Evolutionary conservation across 306 rosid species (phyloP).

Genomic region (Trifolium dubium): DNA sequence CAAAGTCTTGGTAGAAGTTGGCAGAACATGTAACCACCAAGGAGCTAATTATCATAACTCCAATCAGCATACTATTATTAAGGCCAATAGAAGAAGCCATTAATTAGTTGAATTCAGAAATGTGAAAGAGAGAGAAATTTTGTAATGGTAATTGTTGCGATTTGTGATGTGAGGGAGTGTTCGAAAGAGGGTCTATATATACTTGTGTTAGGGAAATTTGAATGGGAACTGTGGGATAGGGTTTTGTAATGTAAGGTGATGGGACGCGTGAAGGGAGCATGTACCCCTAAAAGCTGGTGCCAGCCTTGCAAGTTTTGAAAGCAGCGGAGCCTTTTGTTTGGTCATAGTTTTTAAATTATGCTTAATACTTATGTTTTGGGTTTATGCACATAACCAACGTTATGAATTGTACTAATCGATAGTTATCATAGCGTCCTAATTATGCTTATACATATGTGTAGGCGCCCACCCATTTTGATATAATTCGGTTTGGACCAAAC

Average conservation of each 20-base stretch:
- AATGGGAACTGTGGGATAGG: conserved; percentile 24
- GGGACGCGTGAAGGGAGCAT: conserved; percentile 58
- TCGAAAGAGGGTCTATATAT: conserved; percentile 44
- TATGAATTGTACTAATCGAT: not conserved
- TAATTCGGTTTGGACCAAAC: not conserved
- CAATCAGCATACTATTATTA: conserved; percentile 32
- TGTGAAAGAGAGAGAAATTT: not conserved
- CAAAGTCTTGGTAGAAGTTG: conserved; percentile 69
- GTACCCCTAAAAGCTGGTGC: conserved; percentile 54
- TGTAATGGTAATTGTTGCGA: not conserved
- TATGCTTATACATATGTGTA: not conserved
- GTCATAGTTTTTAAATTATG: not conserved
- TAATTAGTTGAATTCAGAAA: not conserved
- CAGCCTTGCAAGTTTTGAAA: conserved; percentile 62
- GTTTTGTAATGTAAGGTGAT: conserved; percentile 32
- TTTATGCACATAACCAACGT: not conserved
- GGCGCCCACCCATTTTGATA: not conserved
- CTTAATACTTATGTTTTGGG: not conserved
- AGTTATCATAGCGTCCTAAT: not conserved
- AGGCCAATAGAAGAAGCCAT: conserved; percentile 49
- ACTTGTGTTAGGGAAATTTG: conserved; percentile 6
- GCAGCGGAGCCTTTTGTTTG: conserved; percentile 49
- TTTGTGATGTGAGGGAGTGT: conserved; percentile 43
- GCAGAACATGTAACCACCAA: conserved; percentile 49
- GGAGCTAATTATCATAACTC: conserved; percentile 47